phyloP scores from a whole-genome alignment of 1,284 basidiomycete genomes.

The Sporisorium exsertum region DNA sequence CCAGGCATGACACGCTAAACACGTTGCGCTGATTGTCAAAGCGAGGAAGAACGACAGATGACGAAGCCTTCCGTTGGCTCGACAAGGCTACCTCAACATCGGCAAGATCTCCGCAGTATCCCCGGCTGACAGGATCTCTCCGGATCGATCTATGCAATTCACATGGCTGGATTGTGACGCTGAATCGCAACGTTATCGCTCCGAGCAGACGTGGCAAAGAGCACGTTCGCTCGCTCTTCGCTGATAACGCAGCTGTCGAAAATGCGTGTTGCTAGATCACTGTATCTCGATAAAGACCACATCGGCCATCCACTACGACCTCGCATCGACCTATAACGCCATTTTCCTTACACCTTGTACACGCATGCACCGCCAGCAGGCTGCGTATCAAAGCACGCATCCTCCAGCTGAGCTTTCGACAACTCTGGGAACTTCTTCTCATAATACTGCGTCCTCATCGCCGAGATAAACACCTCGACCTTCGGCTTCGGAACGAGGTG shows the following conservation, averaged over 20 bases:
- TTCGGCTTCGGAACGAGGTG: constrained; percentile 61
- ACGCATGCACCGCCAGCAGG: constrained; percentile 66
- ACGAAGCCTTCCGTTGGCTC: too few relatives aligned
- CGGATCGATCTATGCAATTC: neutral
- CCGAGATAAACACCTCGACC: constrained; percentile 50
- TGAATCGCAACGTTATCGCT: too few relatives aligned
- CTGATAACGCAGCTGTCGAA: neutral
- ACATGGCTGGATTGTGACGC: neutral
- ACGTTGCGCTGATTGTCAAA: too few relatives aligned
- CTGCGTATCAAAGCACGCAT: constrained; percentile 63
- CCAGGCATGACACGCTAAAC: too few relatives aligned
- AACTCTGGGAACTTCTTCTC: constrained; percentile 46
- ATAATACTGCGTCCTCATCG: constrained; percentile 57
- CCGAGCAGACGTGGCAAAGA: neutral
- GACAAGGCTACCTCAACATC: too few relatives aligned
- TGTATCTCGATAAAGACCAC: too few relatives aligned
- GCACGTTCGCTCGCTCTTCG: neutral
- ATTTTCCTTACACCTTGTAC: constrained; percentile 30
- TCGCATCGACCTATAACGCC: too few relatives aligned
- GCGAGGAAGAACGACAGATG: too few relatives aligned
- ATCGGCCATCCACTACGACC: too few relatives aligned
- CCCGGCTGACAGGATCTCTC: neutral
- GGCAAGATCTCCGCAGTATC: too few relatives aligned
- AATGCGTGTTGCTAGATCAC: neutral
- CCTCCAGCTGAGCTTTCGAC: constrained; percentile 43